Evolutionary conservation across 148 eudicot genomes (phyloP).

Genomic region (Camellia sinensis): DNA sequence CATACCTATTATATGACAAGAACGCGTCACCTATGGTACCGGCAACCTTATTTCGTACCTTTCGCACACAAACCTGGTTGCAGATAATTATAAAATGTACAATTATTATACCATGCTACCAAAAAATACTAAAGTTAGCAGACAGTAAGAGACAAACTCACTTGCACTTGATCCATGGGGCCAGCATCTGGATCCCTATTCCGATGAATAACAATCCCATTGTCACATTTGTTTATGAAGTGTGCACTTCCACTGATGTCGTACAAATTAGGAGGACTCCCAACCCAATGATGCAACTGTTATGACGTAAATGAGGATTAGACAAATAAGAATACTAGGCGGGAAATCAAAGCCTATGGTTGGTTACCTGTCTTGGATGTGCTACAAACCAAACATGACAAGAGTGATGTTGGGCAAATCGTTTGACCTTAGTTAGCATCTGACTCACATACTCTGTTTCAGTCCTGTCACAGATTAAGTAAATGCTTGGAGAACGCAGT

Average conservation of each 20-base stretch:
- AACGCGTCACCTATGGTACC: conserved; percentile 86
- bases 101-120: neutral
- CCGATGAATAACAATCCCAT: conserved; percentile 91
- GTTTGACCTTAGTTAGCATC: conserved; percentile 84
- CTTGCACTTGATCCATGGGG: conserved; percentile 81
- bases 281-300: conserved; percentile 86
- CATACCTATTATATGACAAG: conserved; percentile 74
- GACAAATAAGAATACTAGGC: neutral
- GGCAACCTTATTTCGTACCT: conserved; percentile 89
- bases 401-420: conserved; percentile 94
- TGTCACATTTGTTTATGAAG: conserved; percentile 96
- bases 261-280: conserved; percentile 75
- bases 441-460: conserved; percentile 98
- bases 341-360: neutral
- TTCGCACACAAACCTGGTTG: conserved; percentile 76
- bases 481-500: neutral
- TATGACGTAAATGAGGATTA: conserved; percentile 21
- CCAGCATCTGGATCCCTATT: conserved; percentile 87
- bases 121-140: neutral
- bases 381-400: conserved; percentile 99
- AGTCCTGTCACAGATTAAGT: conserved; percentile 53
- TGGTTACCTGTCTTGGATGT: conserved; percentile 86
- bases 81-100: neutral
- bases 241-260: conserved; percentile 99
- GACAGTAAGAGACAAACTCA: conserved; percentile 2